phyloP scores from a whole-genome alignment of 2,329 filamentous ascomycete genomes.

The Monilinia polystroma region DNA sequence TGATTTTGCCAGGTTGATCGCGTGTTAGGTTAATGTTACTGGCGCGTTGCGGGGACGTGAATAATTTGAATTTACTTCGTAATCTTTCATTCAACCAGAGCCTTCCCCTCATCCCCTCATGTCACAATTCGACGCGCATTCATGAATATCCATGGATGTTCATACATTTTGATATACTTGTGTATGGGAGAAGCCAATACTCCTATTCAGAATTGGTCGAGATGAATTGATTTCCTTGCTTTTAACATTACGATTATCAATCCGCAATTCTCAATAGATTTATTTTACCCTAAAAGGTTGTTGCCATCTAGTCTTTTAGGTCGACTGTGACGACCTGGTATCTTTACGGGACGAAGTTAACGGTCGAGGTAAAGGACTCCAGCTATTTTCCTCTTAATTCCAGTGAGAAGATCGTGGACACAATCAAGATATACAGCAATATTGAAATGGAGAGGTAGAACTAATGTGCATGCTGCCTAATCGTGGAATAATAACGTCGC shows the following conservation, averaged over 20 bases:
- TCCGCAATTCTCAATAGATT: neutral
- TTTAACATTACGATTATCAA: neutral
- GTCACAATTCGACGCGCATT: neutral
- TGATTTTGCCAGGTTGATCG: constrained; percentile 14
- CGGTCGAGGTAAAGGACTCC: too few relatives aligned
- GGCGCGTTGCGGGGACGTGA: constrained; percentile 4
- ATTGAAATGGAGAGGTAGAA: too few relatives aligned
- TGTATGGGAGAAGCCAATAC: neutral
- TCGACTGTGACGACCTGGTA: too few relatives aligned
- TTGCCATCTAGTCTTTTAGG: too few relatives aligned
- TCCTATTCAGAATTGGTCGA: neutral
- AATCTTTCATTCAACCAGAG: neutral
- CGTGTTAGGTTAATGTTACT: neutral
- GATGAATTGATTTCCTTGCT: neutral
- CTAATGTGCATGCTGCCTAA: too few relatives aligned
- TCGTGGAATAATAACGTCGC: neutral
- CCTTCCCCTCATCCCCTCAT: neutral
- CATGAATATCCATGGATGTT: neutral
- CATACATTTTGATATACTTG: neutral
- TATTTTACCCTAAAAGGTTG: neutral
- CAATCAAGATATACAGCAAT: too few relatives aligned
- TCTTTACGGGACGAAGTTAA: neutral
- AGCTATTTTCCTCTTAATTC: neutral
- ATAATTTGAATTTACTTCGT: neutral
- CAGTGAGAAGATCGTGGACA: neutral